phyloP scores from a whole-genome alignment of 2,329 filamentous ascomycete genomes.

The Seiridium cupressi region DNA sequence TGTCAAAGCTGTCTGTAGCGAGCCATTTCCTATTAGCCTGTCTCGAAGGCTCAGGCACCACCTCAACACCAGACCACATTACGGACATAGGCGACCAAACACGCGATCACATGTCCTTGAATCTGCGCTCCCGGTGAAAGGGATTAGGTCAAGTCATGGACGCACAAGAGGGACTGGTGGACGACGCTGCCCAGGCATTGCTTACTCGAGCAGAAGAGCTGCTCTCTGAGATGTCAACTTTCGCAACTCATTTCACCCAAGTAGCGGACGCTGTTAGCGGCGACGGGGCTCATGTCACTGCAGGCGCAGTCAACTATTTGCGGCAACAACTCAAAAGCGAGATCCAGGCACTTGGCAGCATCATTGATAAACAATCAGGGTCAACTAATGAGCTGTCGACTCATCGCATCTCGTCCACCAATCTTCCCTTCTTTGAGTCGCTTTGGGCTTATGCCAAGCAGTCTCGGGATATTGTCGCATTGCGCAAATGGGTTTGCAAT shows the following conservation, averaged over 20 bases:
- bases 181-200: neutral
- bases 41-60: too few relatives aligned
- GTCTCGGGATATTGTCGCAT: slow-evolving; percentile 23
- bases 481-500: slow-evolving; percentile 23
- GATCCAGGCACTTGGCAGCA: slow-evolving; percentile 1
- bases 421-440: slow-evolving; percentile 25
- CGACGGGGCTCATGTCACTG: neutral
- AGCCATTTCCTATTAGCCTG: too few relatives aligned
- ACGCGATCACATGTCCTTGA: too few relatives aligned
- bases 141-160: neutral
- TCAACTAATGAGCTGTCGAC: neutral
- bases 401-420: slow-evolving; percentile 12
- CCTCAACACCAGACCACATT: too few relatives aligned
- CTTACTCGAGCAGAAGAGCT: neutral
- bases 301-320: neutral
- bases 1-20: too few relatives aligned
- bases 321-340: slow-evolving; percentile 5
- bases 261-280: neutral
- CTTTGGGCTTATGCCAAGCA: slow-evolving; percentile 27
- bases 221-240: slow-evolving; percentile 2
- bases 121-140: too few relatives aligned
- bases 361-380: neutral
- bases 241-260: neutral
- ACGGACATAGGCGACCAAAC: too few relatives aligned
- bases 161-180: neutral